phyloP scores from a whole-genome alignment of 2,329 filamentous ascomycete species.

The Penicillium sp. region DNA sequence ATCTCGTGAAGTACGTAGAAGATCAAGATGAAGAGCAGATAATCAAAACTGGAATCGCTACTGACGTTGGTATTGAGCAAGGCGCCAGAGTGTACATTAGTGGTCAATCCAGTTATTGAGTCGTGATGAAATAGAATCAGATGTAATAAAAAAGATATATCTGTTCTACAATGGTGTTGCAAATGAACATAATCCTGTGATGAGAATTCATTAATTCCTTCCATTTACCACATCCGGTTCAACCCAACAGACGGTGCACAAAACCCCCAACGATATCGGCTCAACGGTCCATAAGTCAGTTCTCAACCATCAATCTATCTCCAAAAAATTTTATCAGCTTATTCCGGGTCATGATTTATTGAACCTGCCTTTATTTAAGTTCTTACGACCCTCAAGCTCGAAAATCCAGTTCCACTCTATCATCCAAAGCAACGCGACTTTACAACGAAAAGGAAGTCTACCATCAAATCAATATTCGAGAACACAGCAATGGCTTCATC shows the following conservation, averaged over 20 bases:
- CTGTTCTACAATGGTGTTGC: not conserved
- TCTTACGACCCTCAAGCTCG: not conserved
- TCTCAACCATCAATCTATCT: not conserved
- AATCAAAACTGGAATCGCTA: not conserved
- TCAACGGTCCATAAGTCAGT: not conserved
- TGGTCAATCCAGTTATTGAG: not conserved
- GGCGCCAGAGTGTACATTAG: not conserved
- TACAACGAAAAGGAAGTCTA: not conserved
- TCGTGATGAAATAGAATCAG: not conserved
- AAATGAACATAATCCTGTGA: not conserved
- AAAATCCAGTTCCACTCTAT: not conserved
- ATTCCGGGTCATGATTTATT: not conserved
- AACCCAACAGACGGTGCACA: not conserved
- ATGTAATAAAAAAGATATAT: not conserved
- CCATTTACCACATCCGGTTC: not conserved
- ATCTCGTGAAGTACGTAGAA: not conserved
- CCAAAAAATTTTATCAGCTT: not conserved
- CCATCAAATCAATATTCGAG: not conserved
- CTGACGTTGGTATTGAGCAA: not conserved
- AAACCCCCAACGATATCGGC: slow-evolving; percentile 3
- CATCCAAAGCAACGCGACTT: not conserved
- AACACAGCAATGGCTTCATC: not conserved
- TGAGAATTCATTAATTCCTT: not conserved
- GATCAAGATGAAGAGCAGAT: not conserved
- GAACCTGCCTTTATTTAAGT: not conserved